Percentiles rank a stretch among this genome's conserved stretches.
These are phyloP conservation scores for Suillus placidus DNA, from an alignment of 768 basidiomycete species.

Conservation along the genomic window DNA sequence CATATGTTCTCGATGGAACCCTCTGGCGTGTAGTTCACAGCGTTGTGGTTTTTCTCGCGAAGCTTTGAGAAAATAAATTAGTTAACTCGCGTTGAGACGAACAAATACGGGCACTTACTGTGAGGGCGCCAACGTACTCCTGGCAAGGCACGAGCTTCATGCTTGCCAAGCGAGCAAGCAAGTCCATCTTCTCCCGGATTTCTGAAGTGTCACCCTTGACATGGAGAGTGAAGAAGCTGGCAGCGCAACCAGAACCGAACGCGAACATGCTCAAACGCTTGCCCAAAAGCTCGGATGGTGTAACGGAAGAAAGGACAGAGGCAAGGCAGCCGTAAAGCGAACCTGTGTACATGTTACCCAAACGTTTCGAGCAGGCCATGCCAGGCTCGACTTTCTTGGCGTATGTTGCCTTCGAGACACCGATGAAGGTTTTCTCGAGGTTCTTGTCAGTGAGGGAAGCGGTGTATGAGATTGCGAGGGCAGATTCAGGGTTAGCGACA, in stretches of 20 bases:
- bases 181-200: slow-evolving; percentile 81
- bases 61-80: slow-evolving; percentile 54
- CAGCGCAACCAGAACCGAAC: slow-evolving; percentile 96
- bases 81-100: background rate
- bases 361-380: slow-evolving; percentile 85
- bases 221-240: slow-evolving; percentile 86
- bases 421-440: slow-evolving; percentile 93
- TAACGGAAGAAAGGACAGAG: slow-evolving; percentile 75
- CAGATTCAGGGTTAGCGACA: slow-evolving; percentile 68
- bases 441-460: slow-evolving; percentile 90
- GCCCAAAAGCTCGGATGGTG: slow-evolving; percentile 67
- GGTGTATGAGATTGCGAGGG: slow-evolving; percentile 66
- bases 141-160: slow-evolving; percentile 94
- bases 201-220: slow-evolving; percentile 87
- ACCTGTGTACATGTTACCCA: slow-evolving; percentile 99
- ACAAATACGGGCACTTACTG: slow-evolving; percentile 45
- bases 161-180: slow-evolving; percentile 71
- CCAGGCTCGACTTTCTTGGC: slow-evolving; percentile 73
- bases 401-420: slow-evolving; percentile 75
- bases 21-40: slow-evolving; percentile 78
- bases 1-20: slow-evolving; percentile 92
- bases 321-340: slow-evolving; percentile 95
- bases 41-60: slow-evolving; percentile 96
- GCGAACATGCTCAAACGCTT: slow-evolving; percentile 94
- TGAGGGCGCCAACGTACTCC: slow-evolving; percentile 85